These are phyloP conservation scores for Meyerozyma sp. DNA, from an alignment of 1,139 yeast genomes.

Conservation along the genomic window DNA sequence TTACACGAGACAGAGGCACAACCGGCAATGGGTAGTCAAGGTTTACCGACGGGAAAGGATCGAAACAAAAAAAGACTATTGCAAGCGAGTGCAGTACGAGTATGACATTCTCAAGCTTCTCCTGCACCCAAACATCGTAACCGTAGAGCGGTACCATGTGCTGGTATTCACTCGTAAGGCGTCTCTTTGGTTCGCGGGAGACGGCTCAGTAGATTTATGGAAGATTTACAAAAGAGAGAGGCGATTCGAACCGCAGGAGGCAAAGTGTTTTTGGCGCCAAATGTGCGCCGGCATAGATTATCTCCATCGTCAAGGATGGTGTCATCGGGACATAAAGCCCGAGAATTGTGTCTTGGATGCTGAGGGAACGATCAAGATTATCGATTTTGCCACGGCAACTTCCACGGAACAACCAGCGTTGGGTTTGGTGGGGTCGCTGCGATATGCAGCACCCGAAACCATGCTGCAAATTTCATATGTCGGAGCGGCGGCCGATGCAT, in stretches of 20 bases:
- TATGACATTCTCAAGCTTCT: conserved; percentile 22
- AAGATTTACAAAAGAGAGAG: conserved; percentile 8
- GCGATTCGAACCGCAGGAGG: conserved; percentile 11
- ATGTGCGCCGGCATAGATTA: conserved; percentile 25
- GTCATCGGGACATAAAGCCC: conserved; percentile 41
- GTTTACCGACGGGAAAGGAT: conserved; percentile 4
- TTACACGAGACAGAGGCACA: neutral
- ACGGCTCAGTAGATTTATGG: conserved; percentile 23
- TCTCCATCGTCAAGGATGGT: conserved; percentile 23
- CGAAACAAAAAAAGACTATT: conserved; percentile 34
- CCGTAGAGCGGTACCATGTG: conserved; percentile 18
- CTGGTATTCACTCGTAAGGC: conserved; percentile 15
- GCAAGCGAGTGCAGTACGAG: conserved; percentile 31
- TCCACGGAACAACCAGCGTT: conserved; percentile 15
- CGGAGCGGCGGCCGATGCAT: conserved; percentile 39
- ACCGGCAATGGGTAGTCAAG: neutral
- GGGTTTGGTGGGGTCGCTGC: conserved; percentile 49
- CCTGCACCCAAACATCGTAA: conserved; percentile 31
- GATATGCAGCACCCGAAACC: conserved; percentile 47
- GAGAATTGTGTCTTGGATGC: conserved; percentile 29
- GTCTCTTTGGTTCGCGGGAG: conserved; percentile 26
- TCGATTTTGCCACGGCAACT: conserved; percentile 33
- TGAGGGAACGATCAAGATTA: conserved; percentile 25
- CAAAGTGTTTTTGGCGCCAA: conserved; percentile 32
- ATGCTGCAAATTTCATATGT: conserved; percentile 29